Evolutionary conservation across 805 yeast genomes (phyloP), one percentile per base, ranked within the genome.

Genomic region (Teunomyces aglyptinius): DNA sequence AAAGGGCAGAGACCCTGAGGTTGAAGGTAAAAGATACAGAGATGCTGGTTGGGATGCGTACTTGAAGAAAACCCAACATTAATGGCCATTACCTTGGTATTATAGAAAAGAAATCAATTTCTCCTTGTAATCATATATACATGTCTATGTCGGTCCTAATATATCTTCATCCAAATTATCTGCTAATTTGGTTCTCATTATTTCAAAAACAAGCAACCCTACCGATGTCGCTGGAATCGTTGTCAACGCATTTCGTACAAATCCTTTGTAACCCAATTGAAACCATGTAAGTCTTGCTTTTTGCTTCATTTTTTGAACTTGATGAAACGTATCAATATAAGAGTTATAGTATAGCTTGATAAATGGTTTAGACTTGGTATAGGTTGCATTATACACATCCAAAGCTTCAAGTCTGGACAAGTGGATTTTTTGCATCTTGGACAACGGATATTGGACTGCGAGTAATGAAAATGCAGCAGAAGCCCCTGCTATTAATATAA

Each of bases 41-140:
- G 77, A 79, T 47, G 98, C 98, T 12, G 98, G 98, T 4, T 94
- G 99, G 99, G 77, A 79, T 22, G 96, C 98, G 5, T 94, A 92
- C 61, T 61, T 77, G 57, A 73, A 74, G 43, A 73, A 75, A 47
- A 49, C 39, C 13, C 33, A 26, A 35, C 8, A 24, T 6, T 18
- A 18, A 18, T 16, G n/a, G 16, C 3, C 28, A 10, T n/a, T 38
- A 6, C 27, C 8, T 38, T 12, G 5, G 28, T 35, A 35, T 7
- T 35, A 35, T 19, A 8, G 12, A 13, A 13, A 31, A 31, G 24
- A 6, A 11, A 31, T 24, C 26, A 31, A 31, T 31, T 13, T 31
- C 13, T 28, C 31, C 13, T 28, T n/a, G 19, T 19, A n/a, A 4
- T 33, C 10, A 12, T 41, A 28, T 29, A 19, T 29, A 41, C 36